Evolutionary conservation across 2,329 filamentous ascomycete genomes (phyloP), one percentile per base, ranked within the genome.

Genomic region (Aureobasidium sp.): DNA sequence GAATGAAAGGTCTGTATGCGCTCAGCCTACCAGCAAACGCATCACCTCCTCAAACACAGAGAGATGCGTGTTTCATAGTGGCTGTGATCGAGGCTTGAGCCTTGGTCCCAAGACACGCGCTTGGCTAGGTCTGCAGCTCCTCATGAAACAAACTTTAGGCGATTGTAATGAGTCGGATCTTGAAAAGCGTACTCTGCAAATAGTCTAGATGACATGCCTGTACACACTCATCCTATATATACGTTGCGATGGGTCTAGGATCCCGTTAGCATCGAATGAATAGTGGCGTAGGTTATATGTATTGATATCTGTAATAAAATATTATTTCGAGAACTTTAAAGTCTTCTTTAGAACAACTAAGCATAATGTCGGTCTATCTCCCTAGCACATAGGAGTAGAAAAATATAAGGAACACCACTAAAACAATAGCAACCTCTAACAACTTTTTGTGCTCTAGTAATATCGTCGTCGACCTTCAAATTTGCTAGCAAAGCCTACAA

Each of bases 61-160:
- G 13, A 40, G 49, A 29, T 53, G 49, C 35, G 51, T 43, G 51
- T 55, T 55, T 55, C 51, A 43, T 15, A 33, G 51, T 42, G 51
- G 51, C 51, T 55, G 50, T 54, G 50, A 42, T 29, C 21, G 35
- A 53, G 50, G 50, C n/a, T n/a, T n/a, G 27, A 29, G 27, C 27
- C 51, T 55, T 55, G 51, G 51, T 55, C 33, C 49, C 49, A 53
- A 53, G 49, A 53, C 33, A 38, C 17, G 37, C 38, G 51, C 51
- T 43, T 43, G 38, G 51, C 38, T 19, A 21, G 19, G 29, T 11
- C 23, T 53, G 49, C 49, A 53, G 21, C 49, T 19, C 35, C 25
- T 40, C 9, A 29, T 53, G 35, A 53, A 53, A 53, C 49, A 53
- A 19, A 38, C 35, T 51, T 40, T n/a, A 53, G 49, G 33, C 49